Evolutionary conservation across 768 basidiomycete species (phyloP), one percentile per base, ranked within the genome.

Genomic region (Lentinula detonsa): DNA sequence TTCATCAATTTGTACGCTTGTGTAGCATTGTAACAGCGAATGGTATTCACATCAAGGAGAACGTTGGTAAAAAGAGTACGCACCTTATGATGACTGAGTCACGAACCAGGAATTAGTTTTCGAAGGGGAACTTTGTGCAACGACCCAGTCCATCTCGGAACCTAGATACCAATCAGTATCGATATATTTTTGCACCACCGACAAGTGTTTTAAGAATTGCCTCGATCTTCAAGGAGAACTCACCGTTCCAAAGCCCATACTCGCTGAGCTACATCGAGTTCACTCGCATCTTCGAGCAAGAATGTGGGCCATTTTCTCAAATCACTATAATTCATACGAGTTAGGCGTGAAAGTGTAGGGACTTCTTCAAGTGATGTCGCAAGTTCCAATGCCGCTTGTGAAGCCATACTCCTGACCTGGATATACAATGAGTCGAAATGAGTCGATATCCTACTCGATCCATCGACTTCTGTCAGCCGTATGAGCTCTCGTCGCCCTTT

Each of bases 221-320:
- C 37, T 39, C 37, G 37, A 9, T 39, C 37, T 9, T 2, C 7
- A 8, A n/a, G 34, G 16, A n/a, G 46, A 13, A 48, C 57, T 33
- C 10, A 45, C 56, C 56, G 56, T 35, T 46, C 56, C 45, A 57
- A 45, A 45, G 56, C 45, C 56, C 45, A 46, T n/a, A 45, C 28
- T 7, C 56, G 56, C 45, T 33, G 28, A 4, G 33, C 10, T 23
- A 15, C 15, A n/a, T 15, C 33, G 13, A 57, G 31, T 16, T 59
- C 57, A 8, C 3, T 11, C 28, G 31, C 45, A 21, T 48, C 57
- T 21, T 49, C 45, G 18, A 59, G 34, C 18, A 59, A 46, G 10
- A 59, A 59, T 28, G 7, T 49, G 8, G 45, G 18, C 57, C 57
- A 59, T 33, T 37, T 49, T 5, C 5, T 39, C 33, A 59, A 42